Evolutionary conservation across 805 yeast genomes (phyloP).

Genomic region (Ogataea polymorpha): DNA sequence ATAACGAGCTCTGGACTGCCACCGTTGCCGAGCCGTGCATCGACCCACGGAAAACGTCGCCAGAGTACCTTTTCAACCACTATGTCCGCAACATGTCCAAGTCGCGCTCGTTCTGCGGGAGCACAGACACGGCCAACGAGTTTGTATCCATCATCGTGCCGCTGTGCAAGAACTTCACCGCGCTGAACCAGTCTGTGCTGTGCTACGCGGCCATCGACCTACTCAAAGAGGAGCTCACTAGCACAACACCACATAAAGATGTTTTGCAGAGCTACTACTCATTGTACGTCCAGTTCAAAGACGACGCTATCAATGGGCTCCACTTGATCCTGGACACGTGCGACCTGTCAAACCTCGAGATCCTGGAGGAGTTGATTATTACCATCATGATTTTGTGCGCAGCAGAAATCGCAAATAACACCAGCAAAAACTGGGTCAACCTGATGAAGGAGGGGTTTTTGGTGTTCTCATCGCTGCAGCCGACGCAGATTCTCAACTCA

Average conservation of each 20-base stretch:
- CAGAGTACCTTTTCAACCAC: constrained; percentile 22
- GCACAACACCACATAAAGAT: constrained; percentile 1
- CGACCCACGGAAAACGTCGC: constrained; percentile 2
- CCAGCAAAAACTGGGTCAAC: constrained; percentile 30
- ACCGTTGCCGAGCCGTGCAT: neutral
- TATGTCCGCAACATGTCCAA: constrained; percentile 24
- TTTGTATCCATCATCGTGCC: constrained; percentile 29
- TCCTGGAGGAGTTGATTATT: constrained; percentile 27
- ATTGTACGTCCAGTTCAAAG: constrained; percentile 24
- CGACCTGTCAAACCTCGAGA: constrained; percentile 20
- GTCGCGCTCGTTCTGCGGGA: constrained; percentile 24
- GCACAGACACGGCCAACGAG: constrained; percentile 23
- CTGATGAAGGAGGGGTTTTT: constrained; percentile 31
- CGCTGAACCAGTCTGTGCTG: constrained; percentile 26
- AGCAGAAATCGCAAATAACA: constrained; percentile 30
- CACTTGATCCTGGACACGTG: constrained; percentile 28
- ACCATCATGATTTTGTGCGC: constrained; percentile 32
- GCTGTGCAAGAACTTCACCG: constrained; percentile 23
- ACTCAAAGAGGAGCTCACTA: constrained; percentile 17
- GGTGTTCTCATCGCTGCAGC: constrained; percentile 24
- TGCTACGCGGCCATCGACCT: constrained; percentile 28
- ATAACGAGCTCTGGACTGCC: neutral
- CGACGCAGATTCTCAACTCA: constrained; percentile 21
- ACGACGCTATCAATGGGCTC: constrained; percentile 29
- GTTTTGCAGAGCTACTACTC: constrained; percentile 9